These are phyloP conservation scores for Diaporthe batatas DNA, from an alignment of 2,329 filamentous ascomycete genomes.

Conservation along the genomic window DNA sequence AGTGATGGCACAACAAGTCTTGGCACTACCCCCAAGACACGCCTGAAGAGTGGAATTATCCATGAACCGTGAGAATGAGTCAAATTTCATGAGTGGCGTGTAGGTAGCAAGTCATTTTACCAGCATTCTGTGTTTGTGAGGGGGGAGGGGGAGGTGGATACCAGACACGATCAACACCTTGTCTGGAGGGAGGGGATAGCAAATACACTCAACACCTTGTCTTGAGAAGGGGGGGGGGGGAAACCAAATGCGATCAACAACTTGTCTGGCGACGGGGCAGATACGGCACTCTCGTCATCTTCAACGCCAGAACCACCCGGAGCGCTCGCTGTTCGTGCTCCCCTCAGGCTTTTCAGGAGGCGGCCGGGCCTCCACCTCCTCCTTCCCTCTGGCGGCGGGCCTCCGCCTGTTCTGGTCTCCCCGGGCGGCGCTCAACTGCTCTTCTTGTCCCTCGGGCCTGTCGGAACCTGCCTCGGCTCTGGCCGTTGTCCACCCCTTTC, in stretches of 20 bases:
- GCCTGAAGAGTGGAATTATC: neutral
- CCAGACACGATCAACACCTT: neutral
- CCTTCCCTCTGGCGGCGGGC: neutral
- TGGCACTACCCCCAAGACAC: neutral
- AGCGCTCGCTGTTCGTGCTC: neutral
- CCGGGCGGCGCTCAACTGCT: neutral
- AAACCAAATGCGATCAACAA: neutral
- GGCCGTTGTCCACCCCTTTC: too few species aligned
- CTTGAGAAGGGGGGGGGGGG: neutral
- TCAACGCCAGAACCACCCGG: slow-evolving; percentile 31
- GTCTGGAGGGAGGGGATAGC: neutral
- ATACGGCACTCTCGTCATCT: neutral
- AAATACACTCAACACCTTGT: neutral
- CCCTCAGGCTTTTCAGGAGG: neutral
- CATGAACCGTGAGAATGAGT: neutral
- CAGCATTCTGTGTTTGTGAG: neutral
- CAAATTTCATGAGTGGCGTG: slow-evolving; percentile 11
- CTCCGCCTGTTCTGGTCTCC: neutral
- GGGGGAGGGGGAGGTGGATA: neutral
- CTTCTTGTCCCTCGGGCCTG: neutral
- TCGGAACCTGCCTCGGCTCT: too few species aligned
- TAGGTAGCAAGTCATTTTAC: neutral
- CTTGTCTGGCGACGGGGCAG: too few species aligned
- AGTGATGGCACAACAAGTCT: neutral
- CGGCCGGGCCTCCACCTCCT: neutral